A percentile compares a stretch with the other conserved stretches of the same genome.
These are phyloP conservation scores for Solanum tacnaense DNA, from an alignment of 257 asterid species.

Conservation along the genomic window DNA sequence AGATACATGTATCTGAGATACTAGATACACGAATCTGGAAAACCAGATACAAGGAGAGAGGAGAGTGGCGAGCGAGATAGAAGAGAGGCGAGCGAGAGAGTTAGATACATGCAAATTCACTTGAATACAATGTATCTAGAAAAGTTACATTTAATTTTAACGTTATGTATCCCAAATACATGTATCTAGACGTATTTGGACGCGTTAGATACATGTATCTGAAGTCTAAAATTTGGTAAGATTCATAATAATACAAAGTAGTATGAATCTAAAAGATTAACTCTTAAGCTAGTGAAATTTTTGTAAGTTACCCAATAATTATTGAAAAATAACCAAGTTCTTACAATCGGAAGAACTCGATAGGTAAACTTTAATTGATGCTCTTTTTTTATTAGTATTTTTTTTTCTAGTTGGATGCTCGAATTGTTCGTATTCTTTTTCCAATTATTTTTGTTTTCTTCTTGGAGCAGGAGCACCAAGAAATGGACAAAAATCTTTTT, in stretches of 20 bases:
- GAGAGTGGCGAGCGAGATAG: neutral
- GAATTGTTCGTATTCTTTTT: neutral
- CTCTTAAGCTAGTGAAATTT: neutral
- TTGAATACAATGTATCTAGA: no score
- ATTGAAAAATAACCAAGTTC: conserved; percentile 50
- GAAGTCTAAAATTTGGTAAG: neutral
- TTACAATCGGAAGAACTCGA: conserved; percentile 43
- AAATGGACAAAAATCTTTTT: neutral
- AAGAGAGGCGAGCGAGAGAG: neutral
- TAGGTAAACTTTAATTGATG: conserved; percentile 16
- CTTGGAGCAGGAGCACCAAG: neutral
- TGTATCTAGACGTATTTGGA: neutral
- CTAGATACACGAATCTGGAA: neutral
- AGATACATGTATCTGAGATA: no score
- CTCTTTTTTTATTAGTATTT: neutral
- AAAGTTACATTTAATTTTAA: no score
- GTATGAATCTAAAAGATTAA: neutral
- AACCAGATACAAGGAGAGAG: neutral
- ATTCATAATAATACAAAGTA: neutral
- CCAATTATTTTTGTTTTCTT: neutral
- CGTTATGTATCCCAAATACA: no score
- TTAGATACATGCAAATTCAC: neutral
- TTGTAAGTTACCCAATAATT: neutral
- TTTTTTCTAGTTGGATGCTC: neutral
- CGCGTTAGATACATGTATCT: no score